phyloP scores from a whole-genome alignment of 2,329 filamentous ascomycete genomes.

The Alternaria ethzedia region DNA sequence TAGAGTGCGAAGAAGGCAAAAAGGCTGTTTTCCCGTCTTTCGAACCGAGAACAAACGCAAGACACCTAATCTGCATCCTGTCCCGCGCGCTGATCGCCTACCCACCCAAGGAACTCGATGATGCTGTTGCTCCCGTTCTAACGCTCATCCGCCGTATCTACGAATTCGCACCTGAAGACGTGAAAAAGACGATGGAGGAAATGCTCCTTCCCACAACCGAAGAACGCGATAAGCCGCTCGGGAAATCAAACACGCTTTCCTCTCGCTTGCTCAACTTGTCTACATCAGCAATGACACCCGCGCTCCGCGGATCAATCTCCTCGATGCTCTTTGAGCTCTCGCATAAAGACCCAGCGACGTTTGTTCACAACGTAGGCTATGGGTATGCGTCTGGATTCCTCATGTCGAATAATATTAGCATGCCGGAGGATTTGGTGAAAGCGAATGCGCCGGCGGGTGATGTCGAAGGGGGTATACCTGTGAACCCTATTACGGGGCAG shows the following conservation, averaged over 20 bases:
- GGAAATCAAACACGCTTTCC: constrained; percentile 74
- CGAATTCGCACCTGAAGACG: constrained; percentile 68
- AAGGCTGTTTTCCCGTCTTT: constrained; percentile 70
- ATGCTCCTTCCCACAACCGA: constrained; percentile 76
- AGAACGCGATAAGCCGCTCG: constrained; percentile 79
- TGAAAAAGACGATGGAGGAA: constrained; percentile 67
- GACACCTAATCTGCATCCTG: constrained; percentile 73
- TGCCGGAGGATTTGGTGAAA: constrained; percentile 71
- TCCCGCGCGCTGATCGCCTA: constrained; percentile 70
- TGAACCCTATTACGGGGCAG: constrained; percentile 91
- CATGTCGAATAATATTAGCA: constrained; percentile 79
- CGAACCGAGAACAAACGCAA: constrained; percentile 65
- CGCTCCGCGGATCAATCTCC: constrained; percentile 76
- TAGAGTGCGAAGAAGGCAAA: constrained; percentile 57
- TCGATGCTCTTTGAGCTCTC: constrained; percentile 87
- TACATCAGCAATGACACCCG: constrained; percentile 73
- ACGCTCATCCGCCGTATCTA: constrained; percentile 75
- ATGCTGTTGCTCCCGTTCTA: constrained; percentile 73
- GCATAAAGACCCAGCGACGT: constrained; percentile 75
- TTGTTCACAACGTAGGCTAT: constrained; percentile 92
- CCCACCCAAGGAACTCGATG: constrained; percentile 73
- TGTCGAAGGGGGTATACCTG: constrained; percentile 40
- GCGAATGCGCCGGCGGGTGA: constrained; percentile 51
- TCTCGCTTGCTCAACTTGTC: constrained; percentile 79
- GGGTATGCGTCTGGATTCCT: constrained; percentile 92